Evolutionary conservation across 2,329 filamentous ascomycete species (phyloP).

Genomic region (Orbilia ellipsospora): DNA sequence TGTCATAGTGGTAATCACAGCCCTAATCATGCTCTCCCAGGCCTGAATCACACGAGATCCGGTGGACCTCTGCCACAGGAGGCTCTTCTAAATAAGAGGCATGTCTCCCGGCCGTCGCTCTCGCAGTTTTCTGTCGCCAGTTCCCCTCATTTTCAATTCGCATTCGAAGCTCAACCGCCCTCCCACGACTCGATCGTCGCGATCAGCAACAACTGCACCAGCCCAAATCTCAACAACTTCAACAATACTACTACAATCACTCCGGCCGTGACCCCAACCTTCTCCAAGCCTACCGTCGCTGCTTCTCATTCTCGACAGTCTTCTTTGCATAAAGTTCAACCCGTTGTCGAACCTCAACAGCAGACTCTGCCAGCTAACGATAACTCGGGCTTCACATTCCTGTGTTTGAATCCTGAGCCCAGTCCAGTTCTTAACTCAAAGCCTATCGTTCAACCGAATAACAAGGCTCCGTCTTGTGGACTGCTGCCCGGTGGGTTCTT

Average conservation of each 20-base stretch:
- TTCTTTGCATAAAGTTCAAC: constrained; percentile 25
- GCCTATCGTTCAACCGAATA: constrained; percentile 29
- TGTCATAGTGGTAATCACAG: constrained; percentile 37
- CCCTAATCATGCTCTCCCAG: constrained; percentile 31
- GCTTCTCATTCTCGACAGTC: constrained; percentile 46
- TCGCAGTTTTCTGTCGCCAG: constrained; percentile 47
- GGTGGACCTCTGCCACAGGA: constrained; percentile 28
- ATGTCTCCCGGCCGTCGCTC: constrained; percentile 33
- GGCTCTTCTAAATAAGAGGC: constrained; percentile 41
- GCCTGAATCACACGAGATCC: constrained; percentile 48
- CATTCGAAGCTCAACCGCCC: constrained; percentile 51
- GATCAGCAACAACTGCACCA: constrained; percentile 12
- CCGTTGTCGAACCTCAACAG: background rate
- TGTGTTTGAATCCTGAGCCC: constrained; percentile 49
- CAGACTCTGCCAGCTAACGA: constrained; percentile 24
- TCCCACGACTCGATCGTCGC: constrained; percentile 30
- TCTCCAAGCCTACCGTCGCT: constrained; percentile 22
- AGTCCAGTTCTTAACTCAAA: constrained; percentile 15
- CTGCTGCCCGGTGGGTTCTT: constrained; percentile 59
- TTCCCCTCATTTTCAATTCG: constrained; percentile 50
- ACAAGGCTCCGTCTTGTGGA: constrained; percentile 27
- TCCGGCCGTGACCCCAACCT: constrained; percentile 15
- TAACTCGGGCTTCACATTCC: constrained; percentile 37
- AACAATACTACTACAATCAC: constrained; percentile 16
- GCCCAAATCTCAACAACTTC: background rate